Base-by-base conservation (phyloP, 768 basidiomycete species). In the Macrolepiota dolichaula region DNA sequence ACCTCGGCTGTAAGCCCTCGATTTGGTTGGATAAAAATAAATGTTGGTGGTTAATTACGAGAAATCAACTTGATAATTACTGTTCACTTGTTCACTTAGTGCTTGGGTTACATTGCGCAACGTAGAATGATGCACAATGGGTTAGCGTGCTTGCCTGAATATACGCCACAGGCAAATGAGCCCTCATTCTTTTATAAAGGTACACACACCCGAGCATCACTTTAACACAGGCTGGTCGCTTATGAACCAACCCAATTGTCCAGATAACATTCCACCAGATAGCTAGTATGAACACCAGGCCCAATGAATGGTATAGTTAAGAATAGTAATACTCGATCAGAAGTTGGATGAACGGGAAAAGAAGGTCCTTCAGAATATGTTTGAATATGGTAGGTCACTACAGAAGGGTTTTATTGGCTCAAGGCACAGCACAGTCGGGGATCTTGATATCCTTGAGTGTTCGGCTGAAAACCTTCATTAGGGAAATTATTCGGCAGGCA, bases 371-470 rank as follows among this genome's bases (percentile, higher is more conserved):
- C 42, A 17, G 22, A 15, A 40, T 42, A 22, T 35, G 13, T 37
- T 46, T 32, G 6, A 17, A 47, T 55, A 15, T 25, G 36, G 35
- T 9, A 19, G 24, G 19, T 37, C 35, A 42, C 24, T 10, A 27
- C 15, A 13, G 27, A 42, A 29, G 13, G n/a, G 13, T 3, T 10
- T 13, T 44, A 55, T 7, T 19, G 42, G n/a, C 37, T 75, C 63
- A 78, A 40, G 74, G 71, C 12, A 70, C 55, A 36, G 68, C 10
- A 68, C 91, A 94, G 58, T 74, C 63, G 12, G 90, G 88, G 56
- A 93, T 81, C 17, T 71, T 86, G 63, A 93, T 71, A 63, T 79
- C 75, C 76, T 93, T 92, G 67, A 92, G 81, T 19, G 82, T 86
- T 67, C 84, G 84, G 73, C 89, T 92, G 58, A 9, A 56, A 58